Evolutionary conservation across 768 basidiomycete species (phyloP).

Genomic region (Chalciporus sphaerocephalus): DNA sequence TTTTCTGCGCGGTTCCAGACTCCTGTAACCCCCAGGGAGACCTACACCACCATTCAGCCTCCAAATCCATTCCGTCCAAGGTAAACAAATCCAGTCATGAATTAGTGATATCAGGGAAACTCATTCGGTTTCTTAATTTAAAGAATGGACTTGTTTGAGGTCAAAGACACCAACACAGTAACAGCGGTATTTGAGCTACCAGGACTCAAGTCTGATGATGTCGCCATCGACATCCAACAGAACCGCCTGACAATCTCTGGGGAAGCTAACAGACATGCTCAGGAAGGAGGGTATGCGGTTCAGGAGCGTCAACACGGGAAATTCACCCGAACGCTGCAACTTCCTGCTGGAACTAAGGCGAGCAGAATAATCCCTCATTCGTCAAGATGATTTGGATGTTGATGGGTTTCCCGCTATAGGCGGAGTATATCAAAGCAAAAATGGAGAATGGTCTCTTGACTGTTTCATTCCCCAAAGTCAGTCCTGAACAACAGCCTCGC

Average conservation of each 20-base stretch:
- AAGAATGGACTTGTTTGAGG: conserved; percentile 46
- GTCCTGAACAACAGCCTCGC: conserved; percentile 38
- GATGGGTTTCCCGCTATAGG: conserved; percentile 21
- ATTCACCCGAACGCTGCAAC: conserved; percentile 42
- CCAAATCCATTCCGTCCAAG: conserved; percentile 14
- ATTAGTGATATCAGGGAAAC: neutral
- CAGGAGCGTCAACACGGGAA: conserved; percentile 43
- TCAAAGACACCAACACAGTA: conserved; percentile 37
- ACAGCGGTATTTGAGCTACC: conserved; percentile 53
- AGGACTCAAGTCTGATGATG: conserved; percentile 45
- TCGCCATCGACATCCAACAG: conserved; percentile 44
- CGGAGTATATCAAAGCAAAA: conserved; percentile 43
- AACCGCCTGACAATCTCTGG: conserved; percentile 44
- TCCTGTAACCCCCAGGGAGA: neutral
- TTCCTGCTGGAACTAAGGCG: conserved; percentile 49
- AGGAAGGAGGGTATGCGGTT: conserved; percentile 39
- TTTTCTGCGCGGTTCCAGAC: conserved; percentile 20
- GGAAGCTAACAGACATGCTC: conserved; percentile 34
- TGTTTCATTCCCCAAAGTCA: conserved; percentile 45
- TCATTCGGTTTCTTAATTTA: neutral
- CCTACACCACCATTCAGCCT: neutral
- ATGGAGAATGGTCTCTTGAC: conserved; percentile 47
- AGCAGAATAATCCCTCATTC: neutral
- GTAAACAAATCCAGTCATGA: neutral
- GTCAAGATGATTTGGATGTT: neutral